Conservation (phyloP, 768 basidiomycete genomes). For the Leucocoprinus birnbaumii region DNA sequence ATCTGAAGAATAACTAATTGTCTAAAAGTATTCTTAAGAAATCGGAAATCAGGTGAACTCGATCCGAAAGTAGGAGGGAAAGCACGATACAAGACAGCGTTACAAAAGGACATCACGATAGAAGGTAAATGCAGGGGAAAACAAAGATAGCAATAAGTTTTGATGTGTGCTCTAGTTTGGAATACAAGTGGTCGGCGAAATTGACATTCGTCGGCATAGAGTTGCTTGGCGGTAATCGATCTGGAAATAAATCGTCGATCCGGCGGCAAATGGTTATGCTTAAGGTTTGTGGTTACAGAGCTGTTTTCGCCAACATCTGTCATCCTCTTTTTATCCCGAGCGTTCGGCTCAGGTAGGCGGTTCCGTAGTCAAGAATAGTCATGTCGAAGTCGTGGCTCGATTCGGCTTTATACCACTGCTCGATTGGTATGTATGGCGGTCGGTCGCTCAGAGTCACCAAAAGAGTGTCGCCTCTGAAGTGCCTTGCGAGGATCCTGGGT, state of each 20-base stretch:
- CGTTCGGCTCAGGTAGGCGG: not conserved
- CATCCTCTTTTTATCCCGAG: not conserved
- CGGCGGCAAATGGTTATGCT: not conserved
- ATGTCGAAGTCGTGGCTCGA: too few relatives aligned
- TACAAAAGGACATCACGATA: too few relatives aligned
- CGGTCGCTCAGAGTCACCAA: conserved; percentile 28
- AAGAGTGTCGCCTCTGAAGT: conserved; percentile 50
- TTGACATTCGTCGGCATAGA: too few relatives aligned
- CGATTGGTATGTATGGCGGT: not conserved
- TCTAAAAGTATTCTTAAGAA: not conserved
- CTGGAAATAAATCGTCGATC: not conserved
- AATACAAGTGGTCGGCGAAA: too few relatives aligned
- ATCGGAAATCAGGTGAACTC: not conserved
- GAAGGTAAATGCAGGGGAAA: too few relatives aligned
- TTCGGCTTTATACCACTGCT: too few relatives aligned
- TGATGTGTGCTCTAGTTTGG: too few relatives aligned
- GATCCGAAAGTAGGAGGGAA: too few relatives aligned
- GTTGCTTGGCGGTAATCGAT: too few relatives aligned
- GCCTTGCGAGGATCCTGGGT: conserved; percentile 31
- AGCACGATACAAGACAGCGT: too few relatives aligned
- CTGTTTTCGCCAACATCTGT: not conserved
- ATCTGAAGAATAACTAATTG: conserved; percentile 4
- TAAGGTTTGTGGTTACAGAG: not conserved
- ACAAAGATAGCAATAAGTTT: too few relatives aligned
- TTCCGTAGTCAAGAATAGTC: not conserved